These are phyloP conservation scores for Melocanna baccifera DNA, from an alignment of 176 grass and related monocot genomes.

Conservation along the genomic window DNA sequence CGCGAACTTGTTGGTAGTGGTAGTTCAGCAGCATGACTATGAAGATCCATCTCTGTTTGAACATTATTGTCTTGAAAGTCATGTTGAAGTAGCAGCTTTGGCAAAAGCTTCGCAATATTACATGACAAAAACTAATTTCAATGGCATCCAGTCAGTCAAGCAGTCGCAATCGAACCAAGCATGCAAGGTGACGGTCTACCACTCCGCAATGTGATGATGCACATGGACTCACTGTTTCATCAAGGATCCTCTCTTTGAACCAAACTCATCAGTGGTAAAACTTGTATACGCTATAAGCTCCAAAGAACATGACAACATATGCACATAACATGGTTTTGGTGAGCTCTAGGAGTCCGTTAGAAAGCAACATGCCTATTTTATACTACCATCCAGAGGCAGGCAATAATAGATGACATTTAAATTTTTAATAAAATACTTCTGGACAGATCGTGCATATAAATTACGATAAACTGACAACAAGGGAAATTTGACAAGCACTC, in stretches of 20 bases:
- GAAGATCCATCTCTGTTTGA: conserved; percentile 10
- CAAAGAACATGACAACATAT: conserved; percentile 24
- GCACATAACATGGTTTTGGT: background rate
- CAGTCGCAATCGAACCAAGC: conserved; percentile 24
- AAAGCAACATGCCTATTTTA: background rate
- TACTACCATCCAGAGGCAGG: background rate
- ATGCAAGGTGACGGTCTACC: conserved; percentile 30
- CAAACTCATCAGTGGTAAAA: conserved; percentile 11
- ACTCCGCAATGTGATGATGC: conserved; percentile 29
- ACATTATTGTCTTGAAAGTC: conserved; percentile 36
- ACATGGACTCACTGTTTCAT: conserved; percentile 28
- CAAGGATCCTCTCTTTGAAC: conserved; percentile 33
- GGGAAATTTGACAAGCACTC: background rate
- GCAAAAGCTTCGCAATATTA: conserved; percentile 48
- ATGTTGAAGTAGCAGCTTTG: conserved; percentile 46
- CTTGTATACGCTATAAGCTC: background rate
- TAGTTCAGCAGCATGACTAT: background rate
- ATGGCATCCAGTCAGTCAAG: conserved; percentile 44
- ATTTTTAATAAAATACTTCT: background rate
- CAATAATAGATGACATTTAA: background rate
- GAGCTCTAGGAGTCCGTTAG: background rate
- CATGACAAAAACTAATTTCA: conserved; percentile 51
- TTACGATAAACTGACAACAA: background rate
- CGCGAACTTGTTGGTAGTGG: background rate
- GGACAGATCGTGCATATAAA: background rate